Percentiles rank a stretch among this genome's conserved stretches.
phyloP scores from a whole-genome alignment of 345 rosid species.

The Melastoma malabathricum region DNA sequence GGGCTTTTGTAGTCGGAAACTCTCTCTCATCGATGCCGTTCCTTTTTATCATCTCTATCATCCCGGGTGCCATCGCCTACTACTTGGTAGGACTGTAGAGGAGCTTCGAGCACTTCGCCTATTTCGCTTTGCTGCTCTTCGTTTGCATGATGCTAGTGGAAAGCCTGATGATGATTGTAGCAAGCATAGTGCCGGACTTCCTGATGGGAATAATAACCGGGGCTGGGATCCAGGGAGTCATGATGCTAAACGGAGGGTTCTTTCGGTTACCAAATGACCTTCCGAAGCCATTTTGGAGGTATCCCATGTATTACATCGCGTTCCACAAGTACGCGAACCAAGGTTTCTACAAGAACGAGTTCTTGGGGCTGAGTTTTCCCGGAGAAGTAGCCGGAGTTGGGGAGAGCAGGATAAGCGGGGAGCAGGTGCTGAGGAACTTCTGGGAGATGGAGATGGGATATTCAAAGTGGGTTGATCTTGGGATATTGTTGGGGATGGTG shows the following conservation, averaged over 20 bases:
- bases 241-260: conserved; percentile 38
- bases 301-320: conserved; percentile 33
- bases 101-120: conserved; percentile 18
- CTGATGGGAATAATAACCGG: conserved; percentile 42
- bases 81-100: conserved; percentile 21
- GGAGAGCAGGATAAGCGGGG: conserved; percentile 6
- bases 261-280: conserved; percentile 37
- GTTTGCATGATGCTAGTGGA: conserved; percentile 35
- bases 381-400: conserved; percentile 1
- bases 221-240: conserved; percentile 39
- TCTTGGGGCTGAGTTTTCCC: conserved; percentile 21
- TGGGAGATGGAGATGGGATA: conserved; percentile 36
- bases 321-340: conserved; percentile 37
- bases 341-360: conserved; percentile 44
- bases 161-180: conserved; percentile 46
- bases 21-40: conserved; percentile 34
- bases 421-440: conserved; percentile 16
- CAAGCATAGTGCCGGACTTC: conserved; percentile 33
- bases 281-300: conserved; percentile 24
- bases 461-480: conserved; percentile 44
- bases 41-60: conserved; percentile 18
- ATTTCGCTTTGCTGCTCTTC: conserved; percentile 17
- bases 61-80: conserved; percentile 33
- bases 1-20: conserved; percentile 29
- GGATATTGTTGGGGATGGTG: conserved; percentile 28